Conservation (phyloP, 169 alveolate species). For the Plasmodium fragile region DNA sequence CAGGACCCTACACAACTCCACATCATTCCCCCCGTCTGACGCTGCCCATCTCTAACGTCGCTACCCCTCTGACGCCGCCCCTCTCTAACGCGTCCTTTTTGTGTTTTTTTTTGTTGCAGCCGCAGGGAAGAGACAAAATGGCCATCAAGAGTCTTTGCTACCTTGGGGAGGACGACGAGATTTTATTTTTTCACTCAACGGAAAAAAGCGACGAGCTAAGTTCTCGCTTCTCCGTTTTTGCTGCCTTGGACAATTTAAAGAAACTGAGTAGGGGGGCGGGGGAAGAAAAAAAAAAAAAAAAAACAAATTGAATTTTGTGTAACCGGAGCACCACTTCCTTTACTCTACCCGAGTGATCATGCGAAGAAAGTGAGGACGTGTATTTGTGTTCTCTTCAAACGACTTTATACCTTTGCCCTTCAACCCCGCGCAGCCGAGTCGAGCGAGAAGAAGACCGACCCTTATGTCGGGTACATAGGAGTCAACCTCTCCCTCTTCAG, state of each 20-base stretch:
- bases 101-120: neutral
- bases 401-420: neutral
- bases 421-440: conserved; percentile 6
- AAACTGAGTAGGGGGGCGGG: conserved; percentile 38
- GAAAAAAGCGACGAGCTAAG: conserved; percentile 54
- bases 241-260: conserved; percentile 34
- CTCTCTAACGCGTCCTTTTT: neutral
- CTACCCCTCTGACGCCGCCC: neutral
- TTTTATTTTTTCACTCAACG: conserved; percentile 49
- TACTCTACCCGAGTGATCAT: no score
- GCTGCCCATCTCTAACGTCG: no score
- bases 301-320: neutral
- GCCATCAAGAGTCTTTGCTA: conserved; percentile 59
- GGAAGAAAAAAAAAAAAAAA: no score
- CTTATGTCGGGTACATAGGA: conserved; percentile 65
- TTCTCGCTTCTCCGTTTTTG: conserved; percentile 34
- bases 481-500: conserved; percentile 66
- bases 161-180: conserved; percentile 44
- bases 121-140: conserved; percentile 10
- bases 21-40: neutral
- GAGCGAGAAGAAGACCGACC: conserved; percentile 43
- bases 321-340: neutral
- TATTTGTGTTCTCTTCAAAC: neutral
- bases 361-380: no score
- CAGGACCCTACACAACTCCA: neutral